Evolutionary conservation across 1,139 yeast species (phyloP).

Genomic region (Debaryomycetaceae sp.): DNA sequence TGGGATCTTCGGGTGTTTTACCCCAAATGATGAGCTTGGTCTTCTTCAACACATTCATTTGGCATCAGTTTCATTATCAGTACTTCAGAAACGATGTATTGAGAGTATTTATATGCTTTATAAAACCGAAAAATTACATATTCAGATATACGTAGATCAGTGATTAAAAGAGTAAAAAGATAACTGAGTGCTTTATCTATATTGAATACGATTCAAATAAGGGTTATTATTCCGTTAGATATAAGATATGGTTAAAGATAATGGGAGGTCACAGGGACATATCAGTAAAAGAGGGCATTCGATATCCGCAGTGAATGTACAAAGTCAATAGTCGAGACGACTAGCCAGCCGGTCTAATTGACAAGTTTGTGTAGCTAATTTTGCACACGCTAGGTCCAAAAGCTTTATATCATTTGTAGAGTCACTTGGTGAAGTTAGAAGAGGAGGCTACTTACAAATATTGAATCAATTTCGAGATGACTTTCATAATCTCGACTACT

Average conservation of each 20-base stretch:
- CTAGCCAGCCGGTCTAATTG: no score
- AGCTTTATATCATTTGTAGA: no score
- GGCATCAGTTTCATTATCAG: neutral
- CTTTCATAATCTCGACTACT: constrained; percentile 39
- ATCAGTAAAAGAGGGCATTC: neutral
- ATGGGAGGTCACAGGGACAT: neutral
- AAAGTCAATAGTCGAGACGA: no score
- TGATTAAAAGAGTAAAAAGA: neutral
- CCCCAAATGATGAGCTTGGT: constrained; percentile 29
- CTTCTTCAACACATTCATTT: neutral
- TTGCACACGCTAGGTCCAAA: no score
- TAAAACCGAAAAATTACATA: no score
- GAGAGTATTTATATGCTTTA: no score
- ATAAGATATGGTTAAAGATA: neutral
- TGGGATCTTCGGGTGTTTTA: constrained; percentile 32
- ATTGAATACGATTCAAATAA: neutral
- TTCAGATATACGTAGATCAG: neutral
- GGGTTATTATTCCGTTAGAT: neutral
- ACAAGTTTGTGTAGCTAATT: no score
- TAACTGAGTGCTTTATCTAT: neutral
- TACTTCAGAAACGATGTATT: no score
- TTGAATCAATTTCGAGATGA: constrained; percentile 15
- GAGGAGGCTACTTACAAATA: no score
- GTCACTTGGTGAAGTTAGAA: no score
- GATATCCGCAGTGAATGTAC: neutral